Evolutionary conservation across 805 yeast species (phyloP).

Genomic region (Ogataea pilisensis): DNA sequence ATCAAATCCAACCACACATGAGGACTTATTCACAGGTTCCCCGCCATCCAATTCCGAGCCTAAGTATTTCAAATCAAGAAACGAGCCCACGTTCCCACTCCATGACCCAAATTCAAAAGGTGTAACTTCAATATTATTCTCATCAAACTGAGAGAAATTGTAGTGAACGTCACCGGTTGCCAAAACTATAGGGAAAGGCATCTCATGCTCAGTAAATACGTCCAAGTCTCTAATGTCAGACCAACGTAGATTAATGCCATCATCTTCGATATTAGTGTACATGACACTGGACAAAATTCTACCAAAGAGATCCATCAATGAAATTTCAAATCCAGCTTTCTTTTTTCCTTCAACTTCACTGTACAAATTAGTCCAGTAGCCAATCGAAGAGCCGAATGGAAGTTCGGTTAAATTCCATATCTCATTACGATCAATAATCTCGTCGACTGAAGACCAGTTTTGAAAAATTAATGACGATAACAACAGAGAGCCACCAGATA

Average conservation of each 20-base stretch:
- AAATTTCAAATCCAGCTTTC: slow-evolving; percentile 55
- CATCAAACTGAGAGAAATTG: slow-evolving; percentile 44
- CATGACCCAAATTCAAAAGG: slow-evolving; percentile 82
- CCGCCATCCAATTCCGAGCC: slow-evolving; percentile 65
- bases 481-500: slow-evolving; percentile 79
- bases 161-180: slow-evolving; percentile 57
- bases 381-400: slow-evolving; percentile 50
- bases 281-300: slow-evolving; percentile 63
- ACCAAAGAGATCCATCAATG: slow-evolving; percentile 72
- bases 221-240: slow-evolving; percentile 52
- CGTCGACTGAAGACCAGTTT: slow-evolving; percentile 65
- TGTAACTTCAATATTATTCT: slow-evolving; percentile 55
- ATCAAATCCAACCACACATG: slow-evolving; percentile 65
- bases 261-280: slow-evolving; percentile 52
- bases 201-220: slow-evolving; percentile 51
- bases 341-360: slow-evolving; percentile 46
- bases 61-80: slow-evolving; percentile 58
- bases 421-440: slow-evolving; percentile 37
- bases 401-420: slow-evolving; percentile 67
- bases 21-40: slow-evolving; percentile 33
- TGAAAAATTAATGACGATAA: slow-evolving; percentile 63
- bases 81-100: slow-evolving; percentile 65
- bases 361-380: slow-evolving; percentile 43
- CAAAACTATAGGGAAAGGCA: slow-evolving; percentile 67
- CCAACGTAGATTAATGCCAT: slow-evolving; percentile 56